These are phyloP conservation scores for Calonectria leucothoes DNA, from an alignment of 2,329 filamentous ascomycete genomes.

Conservation along the genomic window DNA sequence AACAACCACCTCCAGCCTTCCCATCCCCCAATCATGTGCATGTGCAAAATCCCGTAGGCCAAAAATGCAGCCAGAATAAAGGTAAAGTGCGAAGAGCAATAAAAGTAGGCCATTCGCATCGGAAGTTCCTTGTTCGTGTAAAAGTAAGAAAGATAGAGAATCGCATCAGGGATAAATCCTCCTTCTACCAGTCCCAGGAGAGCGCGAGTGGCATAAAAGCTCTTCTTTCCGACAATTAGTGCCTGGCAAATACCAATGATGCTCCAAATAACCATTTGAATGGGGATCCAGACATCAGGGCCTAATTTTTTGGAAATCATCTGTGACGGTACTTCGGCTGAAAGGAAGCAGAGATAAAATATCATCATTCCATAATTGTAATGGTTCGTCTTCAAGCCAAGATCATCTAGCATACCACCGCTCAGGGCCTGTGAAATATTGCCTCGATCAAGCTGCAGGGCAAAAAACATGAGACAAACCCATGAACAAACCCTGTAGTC, in stretches of 20 bases:
- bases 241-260: constrained; percentile 48
- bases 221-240: constrained; percentile 40
- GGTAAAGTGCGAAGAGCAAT: constrained; percentile 54
- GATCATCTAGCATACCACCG: constrained; percentile 58
- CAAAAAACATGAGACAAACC: constrained; percentile 53
- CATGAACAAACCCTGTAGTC: constrained; percentile 47
- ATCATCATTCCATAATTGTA: constrained; percentile 48
- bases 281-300: constrained; percentile 69
- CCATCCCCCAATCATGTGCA: constrained; percentile 61
- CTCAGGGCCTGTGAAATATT: constrained; percentile 61
- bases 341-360: constrained; percentile 45
- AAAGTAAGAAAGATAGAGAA: constrained; percentile 76
- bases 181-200: constrained; percentile 44
- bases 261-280: constrained; percentile 62
- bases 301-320: constrained; percentile 68
- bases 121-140: constrained; percentile 67
- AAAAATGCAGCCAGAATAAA: constrained; percentile 14
- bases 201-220: constrained; percentile 56
- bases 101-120: constrained; percentile 74
- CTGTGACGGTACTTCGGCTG: constrained; percentile 65
- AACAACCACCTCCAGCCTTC: constrained; percentile 71
- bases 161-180: constrained; percentile 39
- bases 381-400: constrained; percentile 55
- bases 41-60: constrained; percentile 62
- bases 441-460: constrained; percentile 61